Evolutionary conservation across 495 filamentous ascomycete genomes (phyloP), one percentile per base, ranked within the genome.

Genomic region (Penicillium coprophilum): DNA sequence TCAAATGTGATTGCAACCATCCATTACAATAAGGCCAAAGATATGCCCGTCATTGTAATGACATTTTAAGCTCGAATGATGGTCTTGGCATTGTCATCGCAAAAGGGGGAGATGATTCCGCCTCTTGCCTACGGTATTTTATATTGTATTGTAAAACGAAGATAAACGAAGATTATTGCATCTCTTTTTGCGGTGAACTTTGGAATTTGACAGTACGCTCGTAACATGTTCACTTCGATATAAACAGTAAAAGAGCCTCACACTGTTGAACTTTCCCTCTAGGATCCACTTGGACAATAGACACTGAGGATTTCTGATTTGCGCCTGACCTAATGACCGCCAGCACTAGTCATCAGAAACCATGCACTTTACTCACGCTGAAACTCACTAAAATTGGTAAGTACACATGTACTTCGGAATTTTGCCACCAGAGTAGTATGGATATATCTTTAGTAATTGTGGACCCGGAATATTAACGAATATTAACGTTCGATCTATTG

Each of bases 51-150:
- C 27, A 48, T 34, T 23, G 15, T 17, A 30, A 24, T 50, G 48
- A 36, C 19, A 50, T 28, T 56, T 50, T 63, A 60, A 63, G 61
- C 61, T 60, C 52, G 48, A 59, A 50, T 36, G 19, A 28, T 31
- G 40, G 48, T n/a, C 61, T 63, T 63, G 61, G 61, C 61, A 27
- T 53, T 56, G 34, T 30, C 15, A 41, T 20, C 4, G 24, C 2
- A 41, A 50, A 51, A 50, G 39, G 34, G 36, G 34, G 30, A 23
- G 19, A 43, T 11, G 9, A 23, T 11, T 21, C 6, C 28, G 21
- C 17, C 17, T 46, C 34, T 53, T n/a, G 3, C n/a, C n/a, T n/a
- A 36, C 13, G 4, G 13, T 15, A 36, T n/a, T 36, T 38, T n/a
- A 15, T n/a, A 2, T n/a, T 15, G 2, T 23, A 43, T 10, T 23